Conservation (phyloP, 441 rosid genomes). For the Rhodomyrtus psidioides region DNA sequence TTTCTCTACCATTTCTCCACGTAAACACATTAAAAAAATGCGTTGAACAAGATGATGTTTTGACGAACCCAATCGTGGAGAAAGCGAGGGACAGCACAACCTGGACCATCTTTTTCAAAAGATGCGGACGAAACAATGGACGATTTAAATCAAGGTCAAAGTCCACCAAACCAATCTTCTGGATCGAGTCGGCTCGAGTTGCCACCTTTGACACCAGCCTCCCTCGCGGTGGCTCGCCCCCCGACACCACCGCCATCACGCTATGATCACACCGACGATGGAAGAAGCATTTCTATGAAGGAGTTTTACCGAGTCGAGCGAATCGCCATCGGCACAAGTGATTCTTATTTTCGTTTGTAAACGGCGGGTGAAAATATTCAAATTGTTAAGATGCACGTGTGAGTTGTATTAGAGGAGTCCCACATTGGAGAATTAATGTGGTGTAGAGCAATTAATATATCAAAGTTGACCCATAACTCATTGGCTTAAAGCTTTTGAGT, state of each 20-base stretch:
- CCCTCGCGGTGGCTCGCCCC: neutral
- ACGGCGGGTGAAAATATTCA: accelerated
- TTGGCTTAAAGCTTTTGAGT: no score
- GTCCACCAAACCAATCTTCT: neutral
- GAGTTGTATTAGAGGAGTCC: no score
- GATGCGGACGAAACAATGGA: neutral
- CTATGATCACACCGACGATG: neutral
- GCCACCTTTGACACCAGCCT: neutral
- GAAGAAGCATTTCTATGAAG: neutral
- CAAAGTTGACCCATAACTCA: no score
- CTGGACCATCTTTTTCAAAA: neutral
- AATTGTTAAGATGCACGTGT: no score
- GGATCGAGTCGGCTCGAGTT: neutral
- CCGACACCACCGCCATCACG: neutral
- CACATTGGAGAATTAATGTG: no score
- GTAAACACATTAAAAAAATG: neutral
- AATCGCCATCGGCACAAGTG: neutral
- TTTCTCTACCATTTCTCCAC: neutral
- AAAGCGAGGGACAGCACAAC: accelerated
- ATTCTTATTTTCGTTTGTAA: neutral
- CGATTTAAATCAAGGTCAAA: neutral
- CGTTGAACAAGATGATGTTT: neutral
- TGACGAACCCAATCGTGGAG: neutral
- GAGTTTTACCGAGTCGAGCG: neutral
- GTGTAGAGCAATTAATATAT: no score